Percentiles rank a stretch among this genome's conserved stretches.
These are phyloP conservation scores for Colletotrichum eleusines DNA, from an alignment of 2,329 filamentous ascomycete species.

Conservation along the genomic window DNA sequence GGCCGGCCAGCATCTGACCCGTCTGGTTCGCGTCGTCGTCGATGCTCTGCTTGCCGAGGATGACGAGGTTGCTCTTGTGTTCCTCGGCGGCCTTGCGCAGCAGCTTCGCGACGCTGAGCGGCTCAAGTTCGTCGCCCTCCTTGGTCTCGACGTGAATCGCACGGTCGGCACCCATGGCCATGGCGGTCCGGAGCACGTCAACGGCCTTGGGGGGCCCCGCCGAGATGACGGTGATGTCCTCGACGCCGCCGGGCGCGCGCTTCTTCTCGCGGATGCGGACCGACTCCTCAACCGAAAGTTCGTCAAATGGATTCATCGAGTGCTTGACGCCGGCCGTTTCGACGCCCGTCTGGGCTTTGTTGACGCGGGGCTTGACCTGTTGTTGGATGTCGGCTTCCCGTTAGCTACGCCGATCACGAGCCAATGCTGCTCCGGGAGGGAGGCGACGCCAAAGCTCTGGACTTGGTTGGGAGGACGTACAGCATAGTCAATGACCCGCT, in stretches of 20 bases:
- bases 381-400: conserved; percentile 20
- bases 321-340: conserved; percentile 95
- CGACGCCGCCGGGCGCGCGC: conserved; percentile 77
- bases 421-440: conserved; percentile 13
- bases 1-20: conserved; percentile 95
- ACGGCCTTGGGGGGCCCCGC: conserved; percentile 89
- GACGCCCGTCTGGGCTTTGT: conserved; percentile 84
- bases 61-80: conserved; percentile 90
- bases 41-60: conserved; percentile 97
- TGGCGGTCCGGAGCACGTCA: conserved; percentile 92
- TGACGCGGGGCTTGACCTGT: conserved; percentile 77
- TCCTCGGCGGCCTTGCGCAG: conserved; percentile 82
- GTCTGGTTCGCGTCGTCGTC: conserved; percentile 97
- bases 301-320: conserved; percentile 99
- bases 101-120: conserved; percentile 91
- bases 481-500: conserved; percentile 89
- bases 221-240: conserved; percentile 91
- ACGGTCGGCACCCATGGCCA: conserved; percentile 98
- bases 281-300: conserved; percentile 96
- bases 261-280: conserved; percentile 94
- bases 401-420: conserved; percentile 34
- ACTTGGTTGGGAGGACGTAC: conserved; percentile 62
- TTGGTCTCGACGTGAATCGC: conserved; percentile 86
- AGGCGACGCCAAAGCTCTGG: neutral
- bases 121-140: conserved; percentile 84